Evolutionary conservation across 441 rosid genomes (phyloP), one percentile per base, ranked within the genome.

Genomic region (Macaranga tanarius): DNA sequence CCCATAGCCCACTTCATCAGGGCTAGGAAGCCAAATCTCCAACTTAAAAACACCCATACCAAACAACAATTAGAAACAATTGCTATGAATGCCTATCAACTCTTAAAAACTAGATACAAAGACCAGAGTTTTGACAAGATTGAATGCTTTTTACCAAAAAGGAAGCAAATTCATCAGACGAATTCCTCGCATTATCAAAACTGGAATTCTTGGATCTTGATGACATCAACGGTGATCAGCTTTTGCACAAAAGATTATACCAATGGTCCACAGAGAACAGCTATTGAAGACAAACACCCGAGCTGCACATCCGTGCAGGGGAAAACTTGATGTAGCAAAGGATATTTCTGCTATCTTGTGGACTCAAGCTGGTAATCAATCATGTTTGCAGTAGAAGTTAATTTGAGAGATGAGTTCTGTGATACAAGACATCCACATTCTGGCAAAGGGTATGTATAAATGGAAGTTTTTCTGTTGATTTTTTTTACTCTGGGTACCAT

Each of bases 371-470:
- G 68, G 23, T 82, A 78, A 80, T 68, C 69, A 52, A 61, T 76
- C 69, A 70, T 65, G 65, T 78, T 72, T 56, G 68, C 57, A 45
- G 79, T 65, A 40, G 76, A 70, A n/a, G 84, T 71, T 62, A 74
- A 63, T 70, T 69, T 75, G 22, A 70, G 78, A 7, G 77, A 79
- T 44, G 88, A 79, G 85, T 90, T 86, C 47, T 81, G 71, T 16
- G 86, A 75, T 31, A 78, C 92, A 51, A 95, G 91, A 75, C 99
- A 95, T 15, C 85, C 83, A 22, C 97, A 92, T 79, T 92, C 99
- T 0, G 97, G 97, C 79, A 94, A 89, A 57, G 99, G 99, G 71
- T 84, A 92, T 0, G 87, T 81, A 80, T 92, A 95, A 75, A 95
- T 81, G 17, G 99, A 89, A 74, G 92, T 92, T 79, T 92, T 92